Evolutionary conservation across 352 stramenopile species (phyloP).

Genomic region (Globisporangium echinulatum): DNA sequence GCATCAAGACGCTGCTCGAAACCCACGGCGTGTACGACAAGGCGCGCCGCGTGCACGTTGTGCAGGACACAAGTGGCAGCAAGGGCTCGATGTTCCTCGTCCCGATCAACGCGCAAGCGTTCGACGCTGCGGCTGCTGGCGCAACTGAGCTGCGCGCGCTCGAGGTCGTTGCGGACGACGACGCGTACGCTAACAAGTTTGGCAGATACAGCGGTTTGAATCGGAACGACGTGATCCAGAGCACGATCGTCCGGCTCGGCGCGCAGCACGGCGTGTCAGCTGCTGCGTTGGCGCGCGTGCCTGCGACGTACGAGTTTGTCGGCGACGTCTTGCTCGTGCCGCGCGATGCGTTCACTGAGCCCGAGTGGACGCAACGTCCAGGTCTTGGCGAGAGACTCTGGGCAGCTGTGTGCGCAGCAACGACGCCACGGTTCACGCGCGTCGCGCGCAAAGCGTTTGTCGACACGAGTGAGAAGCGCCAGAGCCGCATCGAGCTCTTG

Average conservation of each 20-base stretch:
- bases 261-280: conserved; percentile 34
- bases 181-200: conserved; percentile 71
- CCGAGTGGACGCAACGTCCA: conserved; percentile 36
- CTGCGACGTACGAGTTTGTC: conserved; percentile 77
- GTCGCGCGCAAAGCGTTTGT: conserved; percentile 81
- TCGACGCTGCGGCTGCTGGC: conserved; percentile 23
- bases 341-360: conserved; percentile 53
- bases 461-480: conserved; percentile 67
- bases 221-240: conserved; percentile 65
- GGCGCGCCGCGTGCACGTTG: conserved; percentile 55
- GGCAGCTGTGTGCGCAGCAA: conserved; percentile 47
- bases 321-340: conserved; percentile 66
- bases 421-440: conserved; percentile 48
- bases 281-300: conserved; percentile 28
- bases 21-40: conserved; percentile 67
- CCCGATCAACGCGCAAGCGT: conserved; percentile 31
- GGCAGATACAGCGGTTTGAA: conserved; percentile 64
- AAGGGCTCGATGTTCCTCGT: conserved; percentile 41
- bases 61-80: conserved; percentile 14
- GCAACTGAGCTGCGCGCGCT: conserved; percentile 28
- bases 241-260: conserved; percentile 45
- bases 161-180: conserved; percentile 39
- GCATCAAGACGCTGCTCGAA: conserved; percentile 73
- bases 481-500: conserved; percentile 71
- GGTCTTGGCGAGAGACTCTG: conserved; percentile 28